Evolutionary conservation across 1,139 yeast species (phyloP), one percentile per base, ranked within the genome.

Genomic region (Fermentozyma sake): DNA sequence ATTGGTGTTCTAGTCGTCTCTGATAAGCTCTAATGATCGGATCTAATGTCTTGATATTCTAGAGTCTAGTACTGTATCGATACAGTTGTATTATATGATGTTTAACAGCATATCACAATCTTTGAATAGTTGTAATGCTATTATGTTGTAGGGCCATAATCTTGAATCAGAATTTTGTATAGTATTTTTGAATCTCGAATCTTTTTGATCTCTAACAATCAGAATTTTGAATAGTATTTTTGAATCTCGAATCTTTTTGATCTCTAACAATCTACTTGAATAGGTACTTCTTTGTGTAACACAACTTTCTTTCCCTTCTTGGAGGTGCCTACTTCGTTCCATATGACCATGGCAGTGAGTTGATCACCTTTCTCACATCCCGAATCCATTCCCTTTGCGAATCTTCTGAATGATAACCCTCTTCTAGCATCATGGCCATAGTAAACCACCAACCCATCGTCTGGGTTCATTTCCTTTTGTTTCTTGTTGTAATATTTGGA

Each of bases 341-440:
- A 69, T 10, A 79, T 48, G 7, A 82, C 70, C 52, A 79, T 58
- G 0, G 93, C 94, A 21, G 80, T 70, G 33, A 89, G 64, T 31
- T 67, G 52, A 7, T 76, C 80, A 3, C 96, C 96, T 35, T 72
- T 70, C 38, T 77, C 83, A 57, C 97, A 89, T 2, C 84, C 84
- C 7, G 85, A 64, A 49, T 89, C 97, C 22, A 89, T 58, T 0
- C 96, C 97, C 43, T 72, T 76, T 4, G 95, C 68, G 52, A 64
- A 85, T 35, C 72, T 68, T 38, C 72, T 70, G 28, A 80, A 41
- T 32, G 72, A 76, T 26, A 89, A 68, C 1, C 96, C 96, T 32
- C 79, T 61, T 31, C 76, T 67, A 4, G 96, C 94, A 51, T 84
- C 94, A 48, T 89, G 97, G 1, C 97, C 97, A 49, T 89, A 89